Base-by-base conservation (phyloP, 768 basidiomycete genomes). In the Naganishia randhawae region DNA sequence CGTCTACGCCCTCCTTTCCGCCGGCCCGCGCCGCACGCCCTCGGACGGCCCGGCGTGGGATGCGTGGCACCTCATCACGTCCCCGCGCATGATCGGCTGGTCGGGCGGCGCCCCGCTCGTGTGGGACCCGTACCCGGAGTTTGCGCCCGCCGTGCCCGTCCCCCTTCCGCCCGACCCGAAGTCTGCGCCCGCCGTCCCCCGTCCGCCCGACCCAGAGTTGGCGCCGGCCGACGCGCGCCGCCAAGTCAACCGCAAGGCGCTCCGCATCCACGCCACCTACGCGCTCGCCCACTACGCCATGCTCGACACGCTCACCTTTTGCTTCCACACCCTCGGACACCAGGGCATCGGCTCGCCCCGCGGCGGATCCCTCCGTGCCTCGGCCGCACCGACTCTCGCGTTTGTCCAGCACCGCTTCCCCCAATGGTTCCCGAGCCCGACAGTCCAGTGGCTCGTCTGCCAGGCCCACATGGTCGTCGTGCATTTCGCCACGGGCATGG, bases 61-160 rank as follows among this genome's bases (percentile, higher is more conserved):
- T 41, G 69, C 69, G 11, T 33, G 62, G n/a, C 64, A 70, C 61
- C 69, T 70, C 2, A 37, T 51, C 57, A 42, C 35, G 50, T 66
- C 69, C 11, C 32, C 69, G n/a, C 31, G 69, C 0, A 16, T 70
- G 31, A 41, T 70, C 4, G 69, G 69, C 33, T 70, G 69, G 69
- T 45, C 54, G 14, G n/a, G 29, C 5, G 69, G 69, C 1, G 1
- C 45, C 8, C 55, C 57, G 4, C 11, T 52, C 8, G 35, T 27
- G 1, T 27, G 14, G 17, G 35, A 48, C 19, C 67, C 67, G 14
- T 63, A 68, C 25, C 50, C 67, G 1, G 31, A 57, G 29, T 52
- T 63, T 32, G 16, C 41, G 16, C 42, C 31, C 3, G n/a, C n/a
- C n/a, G n/a, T n/a, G n/a, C n/a, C n/a, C n/a, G n/a, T n/a, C n/a